A percentile compares a stretch with the other conserved stretches of the same genome.
These are phyloP conservation scores for Aspergillus proliferans DNA, from an alignment of 2,329 filamentous ascomycete species.

Conservation along the genomic window DNA sequence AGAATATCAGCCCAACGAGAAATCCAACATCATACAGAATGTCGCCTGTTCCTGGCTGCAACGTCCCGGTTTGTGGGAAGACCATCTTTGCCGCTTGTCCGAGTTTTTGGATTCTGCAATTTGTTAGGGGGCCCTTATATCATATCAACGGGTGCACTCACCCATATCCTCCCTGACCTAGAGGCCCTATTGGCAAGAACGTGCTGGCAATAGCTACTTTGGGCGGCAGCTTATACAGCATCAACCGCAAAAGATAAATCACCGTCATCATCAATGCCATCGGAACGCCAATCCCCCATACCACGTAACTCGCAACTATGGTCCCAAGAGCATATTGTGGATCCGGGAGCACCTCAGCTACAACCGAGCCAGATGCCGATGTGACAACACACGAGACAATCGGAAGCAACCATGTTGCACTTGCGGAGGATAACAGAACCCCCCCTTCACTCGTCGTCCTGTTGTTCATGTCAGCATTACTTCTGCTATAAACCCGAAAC, in stretches of 20 bases:
- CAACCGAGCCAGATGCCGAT: conserved; percentile 54
- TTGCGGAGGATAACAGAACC: conserved; percentile 47
- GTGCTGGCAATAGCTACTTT: conserved; percentile 61
- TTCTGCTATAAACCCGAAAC: neutral
- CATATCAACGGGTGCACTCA: conserved; percentile 8
- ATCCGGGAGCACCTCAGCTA: conserved; percentile 52
- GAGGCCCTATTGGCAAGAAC: conserved; percentile 59
- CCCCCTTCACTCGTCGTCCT: neutral
- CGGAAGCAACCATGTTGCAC: conserved; percentile 58
- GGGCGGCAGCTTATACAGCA: conserved; percentile 58
- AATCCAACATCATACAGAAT: conserved; percentile 24
- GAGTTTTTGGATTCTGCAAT: conserved; percentile 38
- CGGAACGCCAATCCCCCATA: conserved; percentile 59
- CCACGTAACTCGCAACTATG: conserved; percentile 57
- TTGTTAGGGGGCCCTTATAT: neutral
- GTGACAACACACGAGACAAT: conserved; percentile 61
- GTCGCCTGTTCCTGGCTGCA: conserved; percentile 18
- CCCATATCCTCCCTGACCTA: conserved; percentile 59
- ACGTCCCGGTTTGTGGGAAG: conserved; percentile 17
- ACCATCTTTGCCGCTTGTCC: conserved; percentile 39
- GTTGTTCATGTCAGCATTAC: neutral
- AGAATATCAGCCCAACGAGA: conserved; percentile 25
- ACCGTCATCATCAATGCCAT: conserved; percentile 58
- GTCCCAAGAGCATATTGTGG: conserved; percentile 53
- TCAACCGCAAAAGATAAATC: conserved; percentile 62